phyloP scores from a whole-genome alignment of 768 basidiomycete species.

The Lentinula guzmanii region DNA sequence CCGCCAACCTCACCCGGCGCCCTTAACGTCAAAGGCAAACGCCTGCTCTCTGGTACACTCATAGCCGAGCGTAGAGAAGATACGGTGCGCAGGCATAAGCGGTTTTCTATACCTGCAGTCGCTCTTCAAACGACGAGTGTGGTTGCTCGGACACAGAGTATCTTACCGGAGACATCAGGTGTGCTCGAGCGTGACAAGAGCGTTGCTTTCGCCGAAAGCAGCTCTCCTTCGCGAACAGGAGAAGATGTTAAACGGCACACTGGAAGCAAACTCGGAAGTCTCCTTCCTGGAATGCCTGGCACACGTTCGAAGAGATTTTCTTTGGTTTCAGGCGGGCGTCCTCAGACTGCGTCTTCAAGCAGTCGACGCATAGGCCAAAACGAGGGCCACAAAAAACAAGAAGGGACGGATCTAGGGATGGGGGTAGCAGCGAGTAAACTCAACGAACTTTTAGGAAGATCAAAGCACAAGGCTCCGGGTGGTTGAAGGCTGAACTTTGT shows the following conservation, averaged over 20 bases:
- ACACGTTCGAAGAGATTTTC: slow-evolving; percentile 47
- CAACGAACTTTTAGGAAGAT: slow-evolving; percentile 43
- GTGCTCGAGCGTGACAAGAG: slow-evolving; percentile 11
- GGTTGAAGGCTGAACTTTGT: neutral
- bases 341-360: slow-evolving; percentile 4
- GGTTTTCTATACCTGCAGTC: slow-evolving; percentile 74
- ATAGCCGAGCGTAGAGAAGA: slow-evolving; percentile 39
- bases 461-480: neutral
- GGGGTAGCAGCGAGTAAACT: slow-evolving; percentile 51
- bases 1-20: neutral
- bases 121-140: slow-evolving; percentile 70
- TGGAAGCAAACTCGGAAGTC: neutral
- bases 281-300: neutral
- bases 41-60: neutral
- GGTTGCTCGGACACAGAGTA: slow-evolving; percentile 43
- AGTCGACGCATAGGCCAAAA: slow-evolving; percentile 29
- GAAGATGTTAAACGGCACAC: neutral
- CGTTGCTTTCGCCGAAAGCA: slow-evolving; percentile 22
- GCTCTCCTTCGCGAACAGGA: neutral
- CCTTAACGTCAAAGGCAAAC: neutral
- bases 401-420: slow-evolving; percentile 22
- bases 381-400: slow-evolving; percentile 23
- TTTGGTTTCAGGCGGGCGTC: slow-evolving; percentile 41
- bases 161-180: slow-evolving; percentile 3
- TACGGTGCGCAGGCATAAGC: slow-evolving; percentile 55